Evolutionary conservation across 2,329 filamentous ascomycete species (phyloP), one percentile per base, ranked within the genome.

Genomic region (Trichoderma koningiopsis): DNA sequence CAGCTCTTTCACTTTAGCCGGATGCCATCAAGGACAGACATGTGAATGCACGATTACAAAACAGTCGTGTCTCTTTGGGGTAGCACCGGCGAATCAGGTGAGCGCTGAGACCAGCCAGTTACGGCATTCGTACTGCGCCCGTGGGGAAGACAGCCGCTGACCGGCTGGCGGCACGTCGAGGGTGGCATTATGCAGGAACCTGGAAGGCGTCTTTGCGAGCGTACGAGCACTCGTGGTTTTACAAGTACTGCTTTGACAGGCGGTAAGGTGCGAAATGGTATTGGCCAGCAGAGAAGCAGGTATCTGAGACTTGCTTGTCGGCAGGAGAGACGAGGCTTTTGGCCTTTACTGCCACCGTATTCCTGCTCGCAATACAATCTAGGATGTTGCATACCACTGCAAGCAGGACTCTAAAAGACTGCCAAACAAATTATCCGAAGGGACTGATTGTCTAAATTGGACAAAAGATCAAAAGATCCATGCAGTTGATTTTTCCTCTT

Each of bases 161-260:
- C 64, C 47, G 58, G 47, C 66, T 56, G 49, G 43, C 49, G 43
- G 22, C 58, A 62, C 8, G 66, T 68, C 33, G 58, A 52, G 66
- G 31, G 57, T 63, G 60, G 60, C 29, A 33, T 14, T 59, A 61
- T 68, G 65, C 65, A 68, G 57, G 57, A 47, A 68, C 65, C 47
- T 61, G 57, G 57, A 22, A 22, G 19, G 52, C 31, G n/a, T 22
- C 10, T 55, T 55, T 49, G 3, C 24, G 33, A 14, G 33, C 33
- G 33, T 35, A 35, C 33, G 33, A 35, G 33, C 33, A 33, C 10
- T 33, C 8, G 56, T 37, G 10, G n/a, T 27, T 55, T 24, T 22
- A 24, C 37, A 33, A 33, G 31, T 33, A 11, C 33, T 6, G 22
- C 16, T n/a, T 43, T n/a, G 37, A 43, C 22, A 19, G 13, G 19